Base-by-base conservation (phyloP, 2,329 filamentous ascomycete species). In the Penicillium oxalicum region DNA sequence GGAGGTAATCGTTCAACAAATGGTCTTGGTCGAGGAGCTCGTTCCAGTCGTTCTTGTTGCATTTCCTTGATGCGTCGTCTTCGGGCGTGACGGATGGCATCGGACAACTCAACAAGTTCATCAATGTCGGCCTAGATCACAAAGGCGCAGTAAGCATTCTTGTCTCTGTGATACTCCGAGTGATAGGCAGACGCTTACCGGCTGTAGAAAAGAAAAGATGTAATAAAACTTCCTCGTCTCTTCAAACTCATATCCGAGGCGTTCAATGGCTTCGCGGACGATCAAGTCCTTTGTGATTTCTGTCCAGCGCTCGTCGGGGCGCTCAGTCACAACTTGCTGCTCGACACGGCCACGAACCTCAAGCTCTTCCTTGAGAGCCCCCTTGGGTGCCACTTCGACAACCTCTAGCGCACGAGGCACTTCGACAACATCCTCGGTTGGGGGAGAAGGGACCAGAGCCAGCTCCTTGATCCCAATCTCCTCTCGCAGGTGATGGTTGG, bases 211-310 rank as follows among this genome's bases (percentile, higher is more conserved):
- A 54, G 91, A 83, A 75, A 95, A 91, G 40, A 97, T 82, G 69
- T 96, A 97, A 70, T 87, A 97, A 70, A 89, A 94, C 53, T 79
- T 81, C 46, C 89, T 86, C 0, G 88, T 93, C 76, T 97, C 91
- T 66, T 96, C 89, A 63, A 84, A 97, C 51, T 88, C 83, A 69
- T 95, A 97, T 2, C 88, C 88, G 63, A 84, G 73, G 61, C 86
- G 77, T 58, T 95, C 85, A 55, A 97, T 87, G 13, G 93, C 93
- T 65, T 96, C 90, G 45, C 86, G 83, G 50, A 85, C 77, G 12
- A 97, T 88, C 33, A 97, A 72, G 58, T 95, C 91, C 71, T 95
- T 95, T 40, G 91, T 95, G 59, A 98, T 89, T 70, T 97, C 93
- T 0, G 93, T 98, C 91, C 91, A 97, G 74, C 95, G 87, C 51